phyloP scores from a whole-genome alignment of 2,329 filamentous ascomycete species.

The Uncinocarpus reesii region DNA sequence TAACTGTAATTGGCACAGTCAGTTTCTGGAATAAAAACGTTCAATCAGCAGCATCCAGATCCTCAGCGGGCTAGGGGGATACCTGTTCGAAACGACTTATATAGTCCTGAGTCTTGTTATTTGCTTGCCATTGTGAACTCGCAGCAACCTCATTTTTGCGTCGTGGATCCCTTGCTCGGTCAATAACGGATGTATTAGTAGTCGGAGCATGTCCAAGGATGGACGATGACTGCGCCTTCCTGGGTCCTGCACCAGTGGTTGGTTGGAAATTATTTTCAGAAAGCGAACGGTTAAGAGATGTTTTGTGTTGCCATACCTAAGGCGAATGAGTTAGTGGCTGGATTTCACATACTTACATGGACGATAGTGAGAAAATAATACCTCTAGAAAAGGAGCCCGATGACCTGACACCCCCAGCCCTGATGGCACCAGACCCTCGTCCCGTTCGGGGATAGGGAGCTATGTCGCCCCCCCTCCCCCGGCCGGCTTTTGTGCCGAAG shows the following conservation, averaged over 20 bases:
- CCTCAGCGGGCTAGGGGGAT: background rate
- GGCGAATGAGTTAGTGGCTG: background rate
- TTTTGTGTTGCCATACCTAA: conserved; percentile 4
- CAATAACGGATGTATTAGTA: conserved; percentile 9
- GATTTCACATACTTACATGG: background rate
- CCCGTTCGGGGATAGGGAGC: background rate
- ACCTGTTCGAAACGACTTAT: conserved; percentile 20
- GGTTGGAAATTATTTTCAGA: background rate
- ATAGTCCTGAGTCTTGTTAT: conserved; percentile 11
- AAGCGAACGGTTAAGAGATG: background rate
- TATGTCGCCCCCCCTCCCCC: conserved; percentile 1
- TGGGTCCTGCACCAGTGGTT: background rate
- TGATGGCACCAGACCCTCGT: background rate
- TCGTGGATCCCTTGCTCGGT: conserved; percentile 17
- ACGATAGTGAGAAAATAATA: background rate
- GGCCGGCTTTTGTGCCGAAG: background rate
- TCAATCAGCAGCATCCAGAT: conserved; percentile 2
- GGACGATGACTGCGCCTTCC: background rate
- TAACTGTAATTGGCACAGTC: conserved; percentile 28
- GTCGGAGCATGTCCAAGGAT: conserved; percentile 1
- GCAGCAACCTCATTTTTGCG: background rate
- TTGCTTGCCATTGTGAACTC: background rate
- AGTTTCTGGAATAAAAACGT: conserved; percentile 3
- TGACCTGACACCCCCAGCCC: background rate
- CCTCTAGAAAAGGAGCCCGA: background rate